Evolutionary conservation across 1,284 basidiomycete genomes (phyloP), one percentile per base, ranked within the genome.

Genomic region (Macrocybe sp.): DNA sequence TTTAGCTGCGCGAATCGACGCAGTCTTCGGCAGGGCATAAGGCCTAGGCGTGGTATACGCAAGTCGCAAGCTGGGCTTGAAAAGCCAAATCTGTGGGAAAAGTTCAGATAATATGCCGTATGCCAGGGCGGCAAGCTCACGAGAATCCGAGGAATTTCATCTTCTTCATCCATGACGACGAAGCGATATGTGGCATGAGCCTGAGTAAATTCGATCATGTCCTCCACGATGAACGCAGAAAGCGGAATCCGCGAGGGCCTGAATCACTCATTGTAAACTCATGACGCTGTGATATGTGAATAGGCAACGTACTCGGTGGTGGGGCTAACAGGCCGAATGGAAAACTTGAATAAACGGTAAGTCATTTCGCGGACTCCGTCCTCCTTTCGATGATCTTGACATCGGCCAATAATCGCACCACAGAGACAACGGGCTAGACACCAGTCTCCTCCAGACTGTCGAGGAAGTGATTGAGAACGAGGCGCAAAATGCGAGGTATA

Each of bases 111-210:
- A 31, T 0, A 6, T 33, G 37, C 1, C 37, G 42, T n/a, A 29
- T 31, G 7, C 6, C 30, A 29, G 30, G 30, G 36, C 14, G 44
- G 31, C 36, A 2, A 10, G 67, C 85, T 51, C 49, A 92, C 88
- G 51, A 93, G 69, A n/a, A 95, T 74, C 42, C 86, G 73, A 5
- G 85, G 81, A 32, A 74, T 76, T 52, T 91, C 86, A 14, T 85
- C 81, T 59, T 91, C 88, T 56, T 92, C 90, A 52, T 95, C 92
- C 7, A 81, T 71, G 38, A 96, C 70, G 40, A 92, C 76, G 59
- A 96, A 95, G 5, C 92, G 84, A 65, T 94, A 91, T 0, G 88
- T 86, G 2, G 92, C 92, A 62, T 95, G 92, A 0, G 92, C 91
- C 47, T 88, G 85, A 1, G 89, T 84, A 47, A 89, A 83, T 61